Evolutionary conservation across 1,284 basidiomycete species (phyloP), one percentile per base, ranked within the genome.

Genomic region (Ceratobasidium papillatum): DNA sequence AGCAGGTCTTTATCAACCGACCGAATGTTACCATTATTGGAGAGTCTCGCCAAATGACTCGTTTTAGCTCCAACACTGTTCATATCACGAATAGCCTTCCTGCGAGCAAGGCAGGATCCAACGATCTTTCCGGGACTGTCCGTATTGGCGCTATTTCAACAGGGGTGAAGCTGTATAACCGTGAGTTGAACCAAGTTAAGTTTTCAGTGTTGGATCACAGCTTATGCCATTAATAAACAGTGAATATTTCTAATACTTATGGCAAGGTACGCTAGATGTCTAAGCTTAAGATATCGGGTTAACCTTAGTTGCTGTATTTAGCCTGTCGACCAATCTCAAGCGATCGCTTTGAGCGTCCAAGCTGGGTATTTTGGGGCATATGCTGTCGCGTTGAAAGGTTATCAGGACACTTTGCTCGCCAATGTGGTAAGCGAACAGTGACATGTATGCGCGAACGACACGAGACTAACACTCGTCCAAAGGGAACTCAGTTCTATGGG

Each of bases 221-320:
- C 12, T 30, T 45, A 27, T 14, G 17, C n/a, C 22, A 27, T 22
- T 56, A 25, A 14, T 36, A 56, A 1, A 25, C 43, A 72, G 49
- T 78, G 32, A 77, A 78, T 58, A 78, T 78, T 38, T 74, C 75
- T 25, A 78, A 78, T 25, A 78, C 77, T 0, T 78, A 75, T 58
- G 77, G 77, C 27, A 75, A 77, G 52, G 69, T 72, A 36, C 38
- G 1, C 5, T 14, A 19, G 1, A 54, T 12, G 8, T 25, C 41
- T 32, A 3, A 25, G 19, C 4, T 19, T 41, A 59, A 43, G 45
- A n/a, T 25, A 25, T 34, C 43, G 12, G 17, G 30, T 22, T 54
- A 22, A 54, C 45, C 12, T 19, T 14, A 62, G 12, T 27, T 12
- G 22, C 14, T 17, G 22, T 17, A 47, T 72, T 51, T 30, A 72